phyloP scores from a whole-genome alignment of 768 basidiomycete species.

The Podaxis sp. region DNA sequence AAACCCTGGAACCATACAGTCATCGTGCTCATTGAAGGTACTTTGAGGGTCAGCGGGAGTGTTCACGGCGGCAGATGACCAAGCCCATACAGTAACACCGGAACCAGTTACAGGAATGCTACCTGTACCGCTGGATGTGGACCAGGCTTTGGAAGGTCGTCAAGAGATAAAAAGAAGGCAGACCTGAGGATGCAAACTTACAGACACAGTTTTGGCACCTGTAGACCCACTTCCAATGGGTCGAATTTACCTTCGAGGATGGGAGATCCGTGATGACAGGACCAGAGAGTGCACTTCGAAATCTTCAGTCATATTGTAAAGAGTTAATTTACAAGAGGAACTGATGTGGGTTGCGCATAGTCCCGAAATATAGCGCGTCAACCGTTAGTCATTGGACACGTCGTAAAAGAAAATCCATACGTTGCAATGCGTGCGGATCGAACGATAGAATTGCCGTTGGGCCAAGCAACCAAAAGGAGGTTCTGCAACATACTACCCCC shows the following conservation, averaged over 20 bases:
- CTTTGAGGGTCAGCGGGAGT: conserved; percentile 48
- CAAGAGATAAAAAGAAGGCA: not conserved
- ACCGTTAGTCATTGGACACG: not conserved
- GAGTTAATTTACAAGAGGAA: not conserved
- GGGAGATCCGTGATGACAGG: conserved; percentile 49
- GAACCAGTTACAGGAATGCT: conserved; percentile 32
- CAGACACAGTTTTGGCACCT: conserved; percentile 65
- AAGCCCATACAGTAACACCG: conserved; percentile 53
- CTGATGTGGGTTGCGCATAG: conserved; percentile 51
- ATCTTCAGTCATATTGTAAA: not conserved
- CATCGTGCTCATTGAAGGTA: conserved; percentile 56
- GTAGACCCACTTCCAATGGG: conserved; percentile 69
- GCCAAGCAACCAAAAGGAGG: conserved; percentile 61
- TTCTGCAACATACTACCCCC: conserved; percentile 54
- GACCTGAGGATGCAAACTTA: conserved; percentile 25
- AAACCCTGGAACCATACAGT: conserved; percentile 38
- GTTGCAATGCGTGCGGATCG: conserved; percentile 50
- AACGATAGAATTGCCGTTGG: conserved; percentile 52
- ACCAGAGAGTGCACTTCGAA: conserved; percentile 22
- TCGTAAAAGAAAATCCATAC: conserved; percentile 32
- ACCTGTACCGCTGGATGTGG: conserved; percentile 34
- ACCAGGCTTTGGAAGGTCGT: conserved; percentile 28
- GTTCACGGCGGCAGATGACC: conserved; percentile 40
- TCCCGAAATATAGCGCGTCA: conserved; percentile 28
- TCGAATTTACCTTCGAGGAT: conserved; percentile 49